These are phyloP conservation scores for Boechera retrofracta DNA, from an alignment of 345 rosid genomes.

Conservation along the genomic window DNA sequence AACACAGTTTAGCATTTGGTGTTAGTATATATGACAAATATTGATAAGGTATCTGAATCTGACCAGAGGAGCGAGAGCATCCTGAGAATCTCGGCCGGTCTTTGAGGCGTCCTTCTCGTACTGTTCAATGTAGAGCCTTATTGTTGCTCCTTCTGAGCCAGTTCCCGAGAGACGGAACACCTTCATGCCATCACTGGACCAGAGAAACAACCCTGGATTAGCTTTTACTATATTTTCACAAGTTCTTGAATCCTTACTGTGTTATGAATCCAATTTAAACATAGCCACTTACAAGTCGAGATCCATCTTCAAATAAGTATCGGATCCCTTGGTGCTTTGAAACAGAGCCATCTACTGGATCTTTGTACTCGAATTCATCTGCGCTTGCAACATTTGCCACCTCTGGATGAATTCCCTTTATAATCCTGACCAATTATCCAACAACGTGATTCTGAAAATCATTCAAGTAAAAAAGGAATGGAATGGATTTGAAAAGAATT, in stretches of 20 bases:
- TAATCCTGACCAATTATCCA: slow-evolving; percentile 51
- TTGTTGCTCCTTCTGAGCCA: slow-evolving; percentile 94
- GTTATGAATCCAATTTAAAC: not conserved
- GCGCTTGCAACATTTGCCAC: slow-evolving; percentile 71
- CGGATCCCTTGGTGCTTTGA: slow-evolving; percentile 94
- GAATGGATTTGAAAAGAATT: not conserved
- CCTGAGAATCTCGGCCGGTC: slow-evolving; percentile 79
- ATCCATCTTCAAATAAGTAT: slow-evolving; percentile 90
- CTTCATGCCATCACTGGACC: slow-evolving; percentile 42
- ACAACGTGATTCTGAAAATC: not conserved
- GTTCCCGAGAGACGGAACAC: slow-evolving; percentile 94
- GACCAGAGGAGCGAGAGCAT: slow-evolving; percentile 83
- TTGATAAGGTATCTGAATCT: slow-evolving; percentile 30
- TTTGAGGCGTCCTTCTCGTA: slow-evolving; percentile 82
- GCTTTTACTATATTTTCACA: not conserved
- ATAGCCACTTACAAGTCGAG: slow-evolving; percentile 68
- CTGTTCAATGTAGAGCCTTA: slow-evolving; percentile 91
- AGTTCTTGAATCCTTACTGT: not conserved
- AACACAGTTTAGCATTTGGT: not conserved
- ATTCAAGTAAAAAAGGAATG: not conserved
- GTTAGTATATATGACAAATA: slow-evolving; percentile 1
- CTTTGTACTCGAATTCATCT: slow-evolving; percentile 95
- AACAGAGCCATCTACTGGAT: slow-evolving; percentile 93
- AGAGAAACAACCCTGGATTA: not conserved
- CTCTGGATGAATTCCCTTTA: slow-evolving; percentile 61